These are phyloP conservation scores for Penicillium sp. DNA, from an alignment of 2,329 filamentous ascomycete species.

Conservation along the genomic window DNA sequence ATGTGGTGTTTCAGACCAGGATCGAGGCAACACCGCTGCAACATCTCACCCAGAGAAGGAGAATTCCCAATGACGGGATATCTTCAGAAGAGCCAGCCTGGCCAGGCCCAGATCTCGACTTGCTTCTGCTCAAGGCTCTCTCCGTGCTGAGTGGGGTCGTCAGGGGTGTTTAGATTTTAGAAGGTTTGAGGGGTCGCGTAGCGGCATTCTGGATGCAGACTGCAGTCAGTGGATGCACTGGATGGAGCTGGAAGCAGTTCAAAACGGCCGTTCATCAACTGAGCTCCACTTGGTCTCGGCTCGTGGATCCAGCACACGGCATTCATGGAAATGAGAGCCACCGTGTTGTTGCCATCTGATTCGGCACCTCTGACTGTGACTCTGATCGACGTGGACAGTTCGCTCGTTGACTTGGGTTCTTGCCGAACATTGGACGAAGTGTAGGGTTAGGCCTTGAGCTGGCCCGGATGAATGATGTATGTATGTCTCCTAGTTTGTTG, in stretches of 20 bases:
- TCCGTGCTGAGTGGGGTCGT: neutral
- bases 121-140: neutral
- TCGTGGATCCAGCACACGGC: slow-evolving; percentile 18
- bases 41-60: neutral
- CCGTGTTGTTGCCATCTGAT: slow-evolving; percentile 7
- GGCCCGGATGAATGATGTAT: neutral
- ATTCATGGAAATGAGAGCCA: slow-evolving; percentile 14
- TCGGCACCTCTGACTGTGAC: slow-evolving; percentile 1
- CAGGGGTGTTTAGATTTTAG: neutral
- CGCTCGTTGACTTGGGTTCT: neutral
- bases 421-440: neutral
- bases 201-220: slow-evolving; percentile 9
- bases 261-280: slow-evolving; percentile 19
- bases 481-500: too few species aligned
- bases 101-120: neutral
- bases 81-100: neutral
- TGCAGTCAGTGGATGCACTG: too few species aligned
- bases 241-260: slow-evolving; percentile 14
- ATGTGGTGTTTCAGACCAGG: slow-evolving; percentile 23
- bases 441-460: neutral
- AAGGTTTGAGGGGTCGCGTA: neutral
- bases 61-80: neutral
- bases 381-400: neutral
- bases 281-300: slow-evolving; percentile 20
- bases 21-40: neutral